These are phyloP conservation scores for Aureobasidium sp. DNA, from an alignment of 2,329 filamentous ascomycete species.

Conservation along the genomic window DNA sequence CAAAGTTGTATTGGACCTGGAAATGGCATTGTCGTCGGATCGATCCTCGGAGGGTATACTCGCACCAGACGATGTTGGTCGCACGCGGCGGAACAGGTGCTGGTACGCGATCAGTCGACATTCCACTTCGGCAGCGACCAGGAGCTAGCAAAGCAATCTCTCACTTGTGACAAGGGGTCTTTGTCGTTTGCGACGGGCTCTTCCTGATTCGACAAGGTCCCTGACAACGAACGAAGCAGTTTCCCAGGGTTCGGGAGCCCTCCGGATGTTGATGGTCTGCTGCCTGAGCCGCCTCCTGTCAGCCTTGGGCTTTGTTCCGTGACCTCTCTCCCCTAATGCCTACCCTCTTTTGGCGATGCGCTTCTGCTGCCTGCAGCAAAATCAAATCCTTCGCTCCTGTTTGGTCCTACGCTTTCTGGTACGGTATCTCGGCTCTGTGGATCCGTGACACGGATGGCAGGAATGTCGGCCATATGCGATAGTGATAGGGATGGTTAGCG, in stretches of 20 bases:
- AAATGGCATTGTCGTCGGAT: conserved; percentile 6
- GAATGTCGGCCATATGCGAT: conserved; percentile 33
- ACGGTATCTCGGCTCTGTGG: conserved; percentile 30
- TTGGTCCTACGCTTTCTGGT: conserved; percentile 19
- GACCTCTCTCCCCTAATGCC: background rate
- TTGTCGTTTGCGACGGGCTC: conserved; percentile 31
- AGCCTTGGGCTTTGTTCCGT: background rate
- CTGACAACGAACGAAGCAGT: conserved; percentile 19
- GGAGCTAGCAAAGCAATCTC: conserved; percentile 26
- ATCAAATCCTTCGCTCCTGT: conserved; percentile 10
- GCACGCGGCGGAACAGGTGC: conserved; percentile 54
- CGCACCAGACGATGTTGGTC: conserved; percentile 31
- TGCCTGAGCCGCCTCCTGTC: conserved; percentile 10
- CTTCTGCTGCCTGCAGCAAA: conserved; percentile 19
- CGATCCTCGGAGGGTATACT: conserved; percentile 42
- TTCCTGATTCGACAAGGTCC: conserved; percentile 16
- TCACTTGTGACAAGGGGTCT: conserved; percentile 62
- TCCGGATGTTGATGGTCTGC: background rate
- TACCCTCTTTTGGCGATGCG: conserved; percentile 18
- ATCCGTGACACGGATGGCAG: conserved; percentile 41
- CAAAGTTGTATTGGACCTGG: conserved; percentile 11
- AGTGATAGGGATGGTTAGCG: conserved; percentile 1
- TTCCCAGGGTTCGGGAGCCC: conserved; percentile 3
- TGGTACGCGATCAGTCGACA: conserved; percentile 22
- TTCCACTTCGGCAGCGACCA: background rate